Percentiles rank a stretch among this genome's conserved stretches.
Conservation (phyloP, 805 yeast species). For the Teunomyces aglyptinius region DNA sequence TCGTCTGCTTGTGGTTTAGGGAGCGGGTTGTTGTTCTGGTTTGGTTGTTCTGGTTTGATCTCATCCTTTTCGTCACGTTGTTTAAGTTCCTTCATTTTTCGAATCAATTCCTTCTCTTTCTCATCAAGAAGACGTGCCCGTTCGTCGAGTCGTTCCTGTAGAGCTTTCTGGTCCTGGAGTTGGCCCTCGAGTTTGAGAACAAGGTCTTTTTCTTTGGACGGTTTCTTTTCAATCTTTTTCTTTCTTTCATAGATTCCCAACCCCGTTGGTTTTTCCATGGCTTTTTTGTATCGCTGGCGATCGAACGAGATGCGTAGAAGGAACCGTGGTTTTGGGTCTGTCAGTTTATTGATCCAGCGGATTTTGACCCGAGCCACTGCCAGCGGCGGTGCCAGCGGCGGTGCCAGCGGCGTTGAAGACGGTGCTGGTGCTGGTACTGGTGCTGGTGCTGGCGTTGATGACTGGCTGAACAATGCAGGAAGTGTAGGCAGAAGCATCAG, state of each 20-base stretch:
- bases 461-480: conserved; percentile 23
- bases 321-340: conserved; percentile 22
- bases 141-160: neutral
- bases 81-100: neutral
- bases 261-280: neutral
- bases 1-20: conserved; percentile 3
- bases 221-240: neutral
- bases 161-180: neutral
- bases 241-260: neutral
- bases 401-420: neutral
- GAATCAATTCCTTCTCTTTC: neutral
- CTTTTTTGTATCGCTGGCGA: neutral
- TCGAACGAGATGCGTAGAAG: conserved; percentile 23
- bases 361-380: neutral
- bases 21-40: neutral
- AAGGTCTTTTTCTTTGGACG: neutral
- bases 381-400: neutral
- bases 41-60: neutral
- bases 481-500: conserved; percentile 34
- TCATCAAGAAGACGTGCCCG: neutral
- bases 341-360: conserved; percentile 28
- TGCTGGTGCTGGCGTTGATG: too few relatives aligned
- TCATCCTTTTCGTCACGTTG: conserved; percentile 4
- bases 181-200: neutral
- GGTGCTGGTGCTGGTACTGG: too few relatives aligned